A percentile compares a stretch with the other conserved stretches of the same genome.
These are phyloP conservation scores for Ophioceras dolichostomum DNA, from an alignment of 2,329 filamentous ascomycete genomes.

Conservation along the genomic window DNA sequence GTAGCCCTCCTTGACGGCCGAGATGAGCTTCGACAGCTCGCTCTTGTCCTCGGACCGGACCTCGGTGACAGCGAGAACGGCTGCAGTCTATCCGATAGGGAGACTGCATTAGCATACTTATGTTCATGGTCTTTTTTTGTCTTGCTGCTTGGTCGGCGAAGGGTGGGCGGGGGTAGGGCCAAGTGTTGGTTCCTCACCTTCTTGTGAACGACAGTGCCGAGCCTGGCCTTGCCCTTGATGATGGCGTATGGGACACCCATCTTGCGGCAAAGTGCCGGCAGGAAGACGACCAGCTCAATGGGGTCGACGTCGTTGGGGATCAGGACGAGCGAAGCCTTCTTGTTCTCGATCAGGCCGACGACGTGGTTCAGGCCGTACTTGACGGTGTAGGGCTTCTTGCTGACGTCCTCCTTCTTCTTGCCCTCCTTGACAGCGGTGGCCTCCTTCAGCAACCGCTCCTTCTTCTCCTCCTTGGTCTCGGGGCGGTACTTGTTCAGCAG, in stretches of 20 bases:
- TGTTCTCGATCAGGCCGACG: constrained; percentile 94
- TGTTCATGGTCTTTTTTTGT: too few relatives aligned
- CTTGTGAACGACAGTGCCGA: constrained; percentile 99
- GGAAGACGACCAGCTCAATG: constrained; percentile 98
- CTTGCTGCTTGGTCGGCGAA: too few relatives aligned
- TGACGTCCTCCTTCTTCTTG: constrained; percentile 99
- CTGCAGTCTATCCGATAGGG: constrained; percentile 83
- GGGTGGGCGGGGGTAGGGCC: too few relatives aligned
- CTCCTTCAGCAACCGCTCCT: constrained; percentile 97
- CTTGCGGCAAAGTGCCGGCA: constrained; percentile 98
- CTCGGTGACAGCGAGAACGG: constrained; percentile 91
- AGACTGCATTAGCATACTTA: too few relatives aligned
- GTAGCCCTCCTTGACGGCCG: constrained; percentile 96
- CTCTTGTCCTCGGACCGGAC: constrained; percentile 96
- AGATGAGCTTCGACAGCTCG: constrained; percentile 93
- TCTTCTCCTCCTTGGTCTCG: constrained; percentile 99
- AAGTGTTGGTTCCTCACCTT: constrained; percentile 48
- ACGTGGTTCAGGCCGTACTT: constrained; percentile 99
- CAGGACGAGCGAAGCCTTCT: constrained; percentile 96
- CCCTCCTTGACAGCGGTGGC: constrained; percentile 95
- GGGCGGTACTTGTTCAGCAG: constrained; percentile 99
- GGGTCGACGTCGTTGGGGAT: constrained; percentile 99
- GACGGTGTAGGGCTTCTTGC: constrained; percentile 99
- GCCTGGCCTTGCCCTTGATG: constrained; percentile 98
- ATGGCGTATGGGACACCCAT: constrained; percentile 99